Evolutionary conservation across 106 monocot species (phyloP), one percentile per base, ranked within the genome.

Genomic region (Dendrobium nobile): DNA sequence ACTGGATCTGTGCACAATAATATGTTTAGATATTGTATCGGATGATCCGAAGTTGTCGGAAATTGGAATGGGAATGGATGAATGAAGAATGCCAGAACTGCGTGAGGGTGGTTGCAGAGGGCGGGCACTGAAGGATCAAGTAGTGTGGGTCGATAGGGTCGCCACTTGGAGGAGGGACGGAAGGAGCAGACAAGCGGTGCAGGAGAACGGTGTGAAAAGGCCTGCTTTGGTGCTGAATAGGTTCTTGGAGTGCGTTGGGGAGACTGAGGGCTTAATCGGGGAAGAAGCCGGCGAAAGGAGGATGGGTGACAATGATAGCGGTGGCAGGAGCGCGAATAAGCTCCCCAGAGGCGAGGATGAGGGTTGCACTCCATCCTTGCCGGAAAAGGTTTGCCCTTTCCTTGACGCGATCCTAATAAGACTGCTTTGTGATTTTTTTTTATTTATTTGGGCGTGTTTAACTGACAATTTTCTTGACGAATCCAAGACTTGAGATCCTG

Each of bases 81-180:
- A 22, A 93, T 86, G 73, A 87, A 93, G 45, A 86, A 92, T 90
- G 91, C 91, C 90, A 68, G 90, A 87, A 76, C 87, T 88, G 82
- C 88, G 94, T 77, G 92, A 88, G 81, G 90, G 87, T 79, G 81
- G 79, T 77, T 83, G 94, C 42, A 82, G 88, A 85, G 88, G 88
- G 72, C 87, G 91, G 82, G 85, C 78, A 75, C 82, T 84, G 79
- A 78, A 75, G 81, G 84, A 82, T 47, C 84, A 41, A 54, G 64
- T 55, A 75, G 65, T 78, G 42, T 76, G 79, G 79, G 67, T 72
- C 22, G 75, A 61, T 76, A 41, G 81, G 16, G 75, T 54, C 45
- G 73, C 75, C 47, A 11, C 41, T 26, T 64, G 58, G 79, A 42
- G 72, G 68, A 47, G 61, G 59, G 16, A 77, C 72, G 44, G 67